Conservation (phyloP, 2,329 filamentous ascomycete genomes). For the Colletotrichum cuscutae region DNA sequence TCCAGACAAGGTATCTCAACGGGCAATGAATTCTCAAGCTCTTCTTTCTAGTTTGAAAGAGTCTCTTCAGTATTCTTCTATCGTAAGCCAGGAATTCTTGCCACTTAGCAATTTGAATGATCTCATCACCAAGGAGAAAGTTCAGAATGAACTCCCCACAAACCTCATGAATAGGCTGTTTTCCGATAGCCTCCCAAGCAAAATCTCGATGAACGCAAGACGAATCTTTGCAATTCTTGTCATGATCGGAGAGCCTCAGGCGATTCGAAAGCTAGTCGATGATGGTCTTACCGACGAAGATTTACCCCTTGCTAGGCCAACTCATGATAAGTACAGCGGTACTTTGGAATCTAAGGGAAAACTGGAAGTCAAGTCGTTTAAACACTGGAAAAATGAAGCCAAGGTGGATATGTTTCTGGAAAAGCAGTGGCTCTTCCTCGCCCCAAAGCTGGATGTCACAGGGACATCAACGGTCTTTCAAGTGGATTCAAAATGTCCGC, state of each 20-base stretch:
- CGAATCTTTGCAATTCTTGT: background rate
- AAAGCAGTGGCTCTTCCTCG: conserved; percentile 5
- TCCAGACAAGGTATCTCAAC: no score
- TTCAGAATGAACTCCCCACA: background rate
- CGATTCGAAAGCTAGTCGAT: background rate
- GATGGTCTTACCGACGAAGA: conserved; percentile 1
- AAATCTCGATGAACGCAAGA: background rate
- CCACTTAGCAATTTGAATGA: background rate
- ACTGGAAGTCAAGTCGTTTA: background rate
- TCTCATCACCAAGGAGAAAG: background rate
- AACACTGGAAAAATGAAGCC: background rate
- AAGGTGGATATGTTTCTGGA: background rate
- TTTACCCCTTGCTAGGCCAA: background rate
- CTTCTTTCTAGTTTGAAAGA: background rate
- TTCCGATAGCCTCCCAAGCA: background rate
- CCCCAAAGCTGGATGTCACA: background rate
- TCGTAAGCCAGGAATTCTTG: background rate
- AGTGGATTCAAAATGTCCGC: background rate
- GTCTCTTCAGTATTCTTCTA: background rate
- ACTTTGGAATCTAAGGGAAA: background rate
- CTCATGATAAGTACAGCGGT: background rate
- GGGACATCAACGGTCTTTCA: background rate
- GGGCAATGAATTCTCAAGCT: background rate
- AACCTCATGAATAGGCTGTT: background rate
- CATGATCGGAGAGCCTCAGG: background rate